Conservation (phyloP, 2,329 filamentous ascomycete species). For the Parafenestella ontariensis region DNA sequence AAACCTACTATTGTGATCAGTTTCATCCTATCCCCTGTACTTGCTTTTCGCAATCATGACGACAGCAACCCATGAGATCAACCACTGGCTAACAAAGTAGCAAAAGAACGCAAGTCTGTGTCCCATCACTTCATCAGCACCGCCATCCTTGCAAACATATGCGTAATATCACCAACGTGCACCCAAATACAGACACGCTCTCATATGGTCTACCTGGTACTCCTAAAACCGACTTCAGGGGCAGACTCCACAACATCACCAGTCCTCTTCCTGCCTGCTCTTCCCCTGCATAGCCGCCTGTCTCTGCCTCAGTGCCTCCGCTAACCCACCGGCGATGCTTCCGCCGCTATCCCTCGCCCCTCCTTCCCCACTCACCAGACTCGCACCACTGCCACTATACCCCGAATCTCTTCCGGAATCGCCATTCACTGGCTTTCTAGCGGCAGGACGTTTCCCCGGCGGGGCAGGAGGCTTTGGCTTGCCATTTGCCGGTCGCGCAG, state of each 20-base stretch:
- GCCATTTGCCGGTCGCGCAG: slow-evolving; percentile 68
- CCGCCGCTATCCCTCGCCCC: slow-evolving; percentile 51
- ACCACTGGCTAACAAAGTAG: too few species aligned
- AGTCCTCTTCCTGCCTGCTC: slow-evolving; percentile 47
- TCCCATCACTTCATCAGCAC: too few species aligned
- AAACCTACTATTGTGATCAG: too few species aligned
- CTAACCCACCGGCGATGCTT: slow-evolving; percentile 58
- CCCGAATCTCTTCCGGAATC: slow-evolving; percentile 71
- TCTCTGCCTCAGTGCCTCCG: slow-evolving; percentile 57
- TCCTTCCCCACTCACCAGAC: slow-evolving; percentile 38
- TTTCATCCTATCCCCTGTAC: too few species aligned
- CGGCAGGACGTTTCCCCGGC: slow-evolving; percentile 78
- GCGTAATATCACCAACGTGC: too few species aligned
- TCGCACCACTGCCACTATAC: slow-evolving; percentile 52
- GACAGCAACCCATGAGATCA: too few species aligned
- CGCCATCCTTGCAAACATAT: too few species aligned
- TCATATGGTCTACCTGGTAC: background rate
- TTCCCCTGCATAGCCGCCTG: slow-evolving; percentile 58
- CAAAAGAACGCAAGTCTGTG: too few species aligned
- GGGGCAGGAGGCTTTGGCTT: slow-evolving; percentile 79
- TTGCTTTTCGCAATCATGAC: too few species aligned
- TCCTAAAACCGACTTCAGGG: background rate
- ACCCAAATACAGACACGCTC: too few species aligned
- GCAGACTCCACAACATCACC: slow-evolving; percentile 9
- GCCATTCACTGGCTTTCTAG: slow-evolving; percentile 70